Base-by-base conservation (phyloP, 441 rosid genomes). In the Euphorbia schlechtendalii region DNA sequence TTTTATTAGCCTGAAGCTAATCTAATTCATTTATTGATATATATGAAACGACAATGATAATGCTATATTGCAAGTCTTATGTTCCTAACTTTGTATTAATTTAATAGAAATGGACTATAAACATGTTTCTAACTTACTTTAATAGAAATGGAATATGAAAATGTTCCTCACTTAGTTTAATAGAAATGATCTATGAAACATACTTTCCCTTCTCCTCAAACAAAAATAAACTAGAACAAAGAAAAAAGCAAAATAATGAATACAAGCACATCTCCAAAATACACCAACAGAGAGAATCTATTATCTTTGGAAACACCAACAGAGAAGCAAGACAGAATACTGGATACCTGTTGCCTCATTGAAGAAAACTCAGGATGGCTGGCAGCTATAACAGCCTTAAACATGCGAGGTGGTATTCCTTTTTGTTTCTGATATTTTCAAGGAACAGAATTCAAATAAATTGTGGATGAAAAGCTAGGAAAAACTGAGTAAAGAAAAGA, bases 371-470 rank as follows among this genome's bases (percentile, higher is more conserved):
- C 99, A 6, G 87, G 89, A 74, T 94, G 99, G 72, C 90, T 88
- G 58, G 97, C 90, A 72, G 97, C 96, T 75, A 94, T 85, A 62
- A 94, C 88, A 15, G 93, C 75, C 77, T 94, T 90, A 83, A 94
- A 87, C 99, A 89, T 90, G 13, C 87, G 97, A 75, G 97, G 97
- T n/a, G 86, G 89, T 77, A 90, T 81, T 55, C 99, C 99, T 78
- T 88, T 88, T 76, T 94, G 99, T 79, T 81, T 84, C 97, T 88
- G 71, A 73, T 61, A 73, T 71, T 70, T 72, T 48, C 58, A 63
- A 53, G 75, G 22, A 68, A 57, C n/a, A 46, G 17, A 46, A 43
- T 12, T 3, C 2, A 43, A 43, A 12, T 13, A 43, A 15, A 56
- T 41, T 65, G 25, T 21, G 63, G 3, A 32, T 32, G 34, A 32